Percentiles rank a stretch among this genome's conserved stretches.
Evolutionary conservation across 1,284 basidiomycete species (phyloP).

Genomic region (Marasmius tenuissimus): DNA sequence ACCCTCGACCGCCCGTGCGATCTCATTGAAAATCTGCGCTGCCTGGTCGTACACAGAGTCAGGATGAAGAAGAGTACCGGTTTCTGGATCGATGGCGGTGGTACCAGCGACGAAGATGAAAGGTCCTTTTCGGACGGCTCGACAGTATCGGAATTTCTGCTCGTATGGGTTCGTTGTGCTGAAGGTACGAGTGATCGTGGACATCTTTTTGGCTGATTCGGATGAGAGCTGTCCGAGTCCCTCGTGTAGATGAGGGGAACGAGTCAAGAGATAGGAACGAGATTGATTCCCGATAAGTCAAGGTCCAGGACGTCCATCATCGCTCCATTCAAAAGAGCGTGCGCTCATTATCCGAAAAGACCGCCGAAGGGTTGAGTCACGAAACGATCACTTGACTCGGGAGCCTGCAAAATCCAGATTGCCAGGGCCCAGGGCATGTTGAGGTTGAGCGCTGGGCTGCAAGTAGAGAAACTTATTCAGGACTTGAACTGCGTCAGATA

Average conservation of each 20-base stretch:
- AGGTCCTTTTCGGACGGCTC: slow-evolving; percentile 46
- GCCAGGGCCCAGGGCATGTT: no score
- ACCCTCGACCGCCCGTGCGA: slow-evolving; percentile 37
- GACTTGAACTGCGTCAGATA: no score
- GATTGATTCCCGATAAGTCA: no score
- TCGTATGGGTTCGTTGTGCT: slow-evolving; percentile 48
- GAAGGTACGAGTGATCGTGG: slow-evolving; percentile 14
- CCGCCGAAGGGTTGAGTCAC: no score
- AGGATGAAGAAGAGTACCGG: slow-evolving; percentile 38
- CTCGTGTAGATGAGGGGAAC: neutral
- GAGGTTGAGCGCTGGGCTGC: no score
- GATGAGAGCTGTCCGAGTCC: neutral
- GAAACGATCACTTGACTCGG: no score
- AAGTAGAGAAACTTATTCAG: no score
- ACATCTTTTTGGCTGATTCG: neutral
- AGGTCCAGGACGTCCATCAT: no score
- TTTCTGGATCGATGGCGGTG: slow-evolving; percentile 44
- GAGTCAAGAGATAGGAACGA: neutral
- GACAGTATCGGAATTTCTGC: slow-evolving; percentile 45
- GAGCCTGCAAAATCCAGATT: no score
- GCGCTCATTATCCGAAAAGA: no score
- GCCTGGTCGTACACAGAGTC: slow-evolving; percentile 47
- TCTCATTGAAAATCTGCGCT: slow-evolving; percentile 39
- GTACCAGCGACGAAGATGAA: slow-evolving; percentile 53
- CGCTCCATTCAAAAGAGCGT: no score